Conservation (phyloP, 2,329 filamentous ascomycete genomes). For the Fonsecaea monophora region DNA sequence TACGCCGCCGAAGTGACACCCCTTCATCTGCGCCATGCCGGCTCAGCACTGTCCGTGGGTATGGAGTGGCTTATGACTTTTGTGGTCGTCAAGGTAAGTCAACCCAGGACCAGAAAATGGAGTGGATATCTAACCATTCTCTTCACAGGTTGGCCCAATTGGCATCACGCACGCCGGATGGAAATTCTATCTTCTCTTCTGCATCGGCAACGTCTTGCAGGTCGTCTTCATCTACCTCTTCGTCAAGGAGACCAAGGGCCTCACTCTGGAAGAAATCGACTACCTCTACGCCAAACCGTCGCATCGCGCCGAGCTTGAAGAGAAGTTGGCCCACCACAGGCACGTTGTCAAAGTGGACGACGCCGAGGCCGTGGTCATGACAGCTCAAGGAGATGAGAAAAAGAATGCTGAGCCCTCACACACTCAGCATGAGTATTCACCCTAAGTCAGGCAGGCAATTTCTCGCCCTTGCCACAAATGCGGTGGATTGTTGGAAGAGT, state of each 20-base stretch:
- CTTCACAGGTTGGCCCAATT: slow-evolving; percentile 1
- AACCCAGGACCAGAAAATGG: slow-evolving; percentile 31
- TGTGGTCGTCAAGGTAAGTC: slow-evolving; percentile 19
- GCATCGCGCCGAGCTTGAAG: background rate
- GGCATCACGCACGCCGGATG: slow-evolving; percentile 46
- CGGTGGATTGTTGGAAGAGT: background rate
- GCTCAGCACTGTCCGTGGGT: slow-evolving; percentile 57
- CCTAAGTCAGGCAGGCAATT: background rate
- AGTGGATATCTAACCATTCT: background rate
- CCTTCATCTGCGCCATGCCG: slow-evolving; percentile 57
- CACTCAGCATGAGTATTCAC: background rate
- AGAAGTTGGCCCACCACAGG: background rate
- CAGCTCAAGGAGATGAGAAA: background rate
- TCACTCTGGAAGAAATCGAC: slow-evolving; percentile 63
- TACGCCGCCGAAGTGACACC: slow-evolving; percentile 60
- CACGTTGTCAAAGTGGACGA: background rate
- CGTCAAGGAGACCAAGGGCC: slow-evolving; percentile 61
- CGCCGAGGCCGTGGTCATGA: background rate
- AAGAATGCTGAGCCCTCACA: background rate
- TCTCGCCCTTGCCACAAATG: background rate
- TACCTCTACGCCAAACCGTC: background rate
- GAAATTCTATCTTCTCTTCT: slow-evolving; percentile 55
- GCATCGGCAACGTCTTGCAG: slow-evolving; percentile 52
- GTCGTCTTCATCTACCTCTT: slow-evolving; percentile 60
- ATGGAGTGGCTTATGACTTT: slow-evolving; percentile 51